Percentiles rank a stretch among this genome's conserved stretches.
Conservation (phyloP, 1,139 yeast species). For the Candida mesenterica region DNA sequence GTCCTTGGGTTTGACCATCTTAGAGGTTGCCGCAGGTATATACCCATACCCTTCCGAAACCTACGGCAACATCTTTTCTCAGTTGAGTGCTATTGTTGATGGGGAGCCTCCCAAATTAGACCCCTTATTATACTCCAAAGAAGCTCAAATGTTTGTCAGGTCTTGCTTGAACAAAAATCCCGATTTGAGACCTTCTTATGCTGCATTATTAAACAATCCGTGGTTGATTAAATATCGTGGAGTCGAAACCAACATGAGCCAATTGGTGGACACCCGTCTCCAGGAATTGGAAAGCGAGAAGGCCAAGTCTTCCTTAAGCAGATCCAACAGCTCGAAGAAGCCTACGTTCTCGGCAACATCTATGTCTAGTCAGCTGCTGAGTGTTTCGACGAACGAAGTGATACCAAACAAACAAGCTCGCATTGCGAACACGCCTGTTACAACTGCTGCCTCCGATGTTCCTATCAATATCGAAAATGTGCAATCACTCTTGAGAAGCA, state of each 20-base stretch:
- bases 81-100: slow-evolving; percentile 91
- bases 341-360: slow-evolving; percentile 3
- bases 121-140: slow-evolving; percentile 55
- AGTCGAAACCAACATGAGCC: slow-evolving; percentile 44
- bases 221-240: slow-evolving; percentile 64
- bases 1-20: slow-evolving; percentile 87
- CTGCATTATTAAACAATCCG: slow-evolving; percentile 70
- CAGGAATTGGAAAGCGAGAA: slow-evolving; percentile 29
- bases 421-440: slow-evolving; percentile 4
- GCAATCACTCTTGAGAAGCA: slow-evolving; percentile 34
- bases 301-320: slow-evolving; percentile 14
- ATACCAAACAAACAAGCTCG: not conserved
- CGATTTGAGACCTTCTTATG: slow-evolving; percentile 77
- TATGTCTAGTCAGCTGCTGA: slow-evolving; percentile 2
- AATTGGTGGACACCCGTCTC: slow-evolving; percentile 34
- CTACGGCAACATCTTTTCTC: slow-evolving; percentile 84
- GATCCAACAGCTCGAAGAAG: slow-evolving; percentile 12
- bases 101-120: slow-evolving; percentile 86
- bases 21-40: slow-evolving; percentile 86
- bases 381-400: not conserved
- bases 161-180: slow-evolving; percentile 83
- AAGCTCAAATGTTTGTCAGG: slow-evolving; percentile 78
- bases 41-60: slow-evolving; percentile 97
- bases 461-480: slow-evolving; percentile 32
- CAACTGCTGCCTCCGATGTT: slow-evolving; percentile 6